Evolutionary conservation across 2,329 filamentous ascomycete species (phyloP).

Genomic region (Colletotrichum sidae): DNA sequence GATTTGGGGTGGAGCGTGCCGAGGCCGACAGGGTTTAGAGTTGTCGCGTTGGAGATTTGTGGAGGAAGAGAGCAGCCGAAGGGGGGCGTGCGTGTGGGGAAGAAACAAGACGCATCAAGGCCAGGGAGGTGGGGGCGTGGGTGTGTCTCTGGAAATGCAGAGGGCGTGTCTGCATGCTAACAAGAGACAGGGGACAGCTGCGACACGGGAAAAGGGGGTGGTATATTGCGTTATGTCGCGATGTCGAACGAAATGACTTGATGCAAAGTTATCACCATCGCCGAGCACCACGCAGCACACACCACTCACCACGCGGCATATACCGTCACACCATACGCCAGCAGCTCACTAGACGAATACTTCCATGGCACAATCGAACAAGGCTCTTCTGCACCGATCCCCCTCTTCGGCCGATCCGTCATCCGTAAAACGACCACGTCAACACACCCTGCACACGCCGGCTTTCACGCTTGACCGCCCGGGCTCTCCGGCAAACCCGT

Average conservation of each 20-base stretch:
- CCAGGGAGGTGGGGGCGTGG: neutral
- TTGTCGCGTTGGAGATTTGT: conserved; percentile 30
- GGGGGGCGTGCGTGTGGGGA: conserved; percentile 24
- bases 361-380: neutral
- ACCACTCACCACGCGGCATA: too few species aligned
- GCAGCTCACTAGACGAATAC: neutral
- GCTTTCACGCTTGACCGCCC: conserved; percentile 21
- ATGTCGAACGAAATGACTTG: neutral
- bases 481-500: conserved; percentile 29
- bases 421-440: conserved; percentile 5
- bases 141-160: neutral
- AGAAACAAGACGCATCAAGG: conserved; percentile 11
- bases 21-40: conserved; percentile 26
- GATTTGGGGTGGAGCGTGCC: conserved; percentile 27
- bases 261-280: neutral
- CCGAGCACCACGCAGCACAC: too few species aligned
- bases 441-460: conserved; percentile 12
- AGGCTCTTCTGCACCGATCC: neutral
- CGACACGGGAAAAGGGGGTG: neutral
- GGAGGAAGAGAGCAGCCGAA: conserved; percentile 10
- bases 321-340: too few species aligned
- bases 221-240: neutral
- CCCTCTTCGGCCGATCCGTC: conserved; percentile 2
- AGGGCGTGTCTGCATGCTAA: neutral
- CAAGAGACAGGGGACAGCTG: neutral